Percentiles rank a stretch among this genome's conserved stretches.
These are phyloP conservation scores for Hylodesmum podocarpum DNA, from an alignment of 306 rosid genomes.

Conservation along the genomic window DNA sequence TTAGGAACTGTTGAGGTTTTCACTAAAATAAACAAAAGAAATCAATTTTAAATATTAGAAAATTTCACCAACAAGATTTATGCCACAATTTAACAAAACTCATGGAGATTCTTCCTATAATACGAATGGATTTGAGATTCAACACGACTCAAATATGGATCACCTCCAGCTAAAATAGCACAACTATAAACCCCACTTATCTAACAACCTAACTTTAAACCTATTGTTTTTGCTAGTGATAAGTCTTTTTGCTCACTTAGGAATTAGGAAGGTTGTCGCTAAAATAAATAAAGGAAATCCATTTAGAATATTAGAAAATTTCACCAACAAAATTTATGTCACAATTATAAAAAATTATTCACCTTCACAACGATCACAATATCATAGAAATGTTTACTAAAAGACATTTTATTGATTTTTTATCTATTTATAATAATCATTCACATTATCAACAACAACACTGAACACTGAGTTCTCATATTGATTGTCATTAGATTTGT, in stretches of 20 bases:
- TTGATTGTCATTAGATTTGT: background rate
- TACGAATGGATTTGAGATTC: conserved; percentile 1
- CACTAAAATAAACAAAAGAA: conserved; percentile 6
- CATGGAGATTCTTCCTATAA: background rate
- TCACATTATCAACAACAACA: no score
- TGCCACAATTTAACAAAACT: background rate
- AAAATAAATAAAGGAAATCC: background rate
- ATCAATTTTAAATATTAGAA: background rate
- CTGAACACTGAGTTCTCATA: no score
- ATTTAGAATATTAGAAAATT: background rate
- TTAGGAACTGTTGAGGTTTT: background rate
- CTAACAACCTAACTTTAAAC: background rate
- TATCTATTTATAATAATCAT: background rate
- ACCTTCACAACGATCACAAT: background rate
- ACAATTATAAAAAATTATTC: background rate
- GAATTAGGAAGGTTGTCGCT: conserved; percentile 15
- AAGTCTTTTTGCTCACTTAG: conserved; percentile 11
- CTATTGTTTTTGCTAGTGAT: background rate
- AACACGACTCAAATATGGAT: conserved; percentile 15
- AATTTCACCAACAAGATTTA: background rate
- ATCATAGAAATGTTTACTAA: conserved; percentile 19
- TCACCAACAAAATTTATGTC: background rate
- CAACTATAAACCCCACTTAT: background rate
- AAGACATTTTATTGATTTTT: background rate
- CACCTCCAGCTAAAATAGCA: conserved; percentile 6